phyloP scores from a whole-genome alignment of 306 rosid genomes.

The Cucurbita maxima region DNA sequence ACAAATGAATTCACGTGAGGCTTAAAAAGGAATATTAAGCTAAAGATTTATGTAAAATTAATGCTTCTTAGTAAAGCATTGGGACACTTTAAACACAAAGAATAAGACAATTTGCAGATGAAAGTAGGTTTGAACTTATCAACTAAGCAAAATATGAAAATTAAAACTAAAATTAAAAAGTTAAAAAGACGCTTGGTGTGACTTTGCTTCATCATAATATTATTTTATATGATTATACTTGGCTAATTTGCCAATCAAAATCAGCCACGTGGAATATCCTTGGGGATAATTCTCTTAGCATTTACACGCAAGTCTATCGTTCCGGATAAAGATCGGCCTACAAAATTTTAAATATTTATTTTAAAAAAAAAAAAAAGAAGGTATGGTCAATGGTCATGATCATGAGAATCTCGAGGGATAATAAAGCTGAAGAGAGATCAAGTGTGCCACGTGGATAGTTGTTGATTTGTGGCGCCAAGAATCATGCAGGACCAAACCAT shows the following conservation, averaged over 20 bases:
- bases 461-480: background rate
- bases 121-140: background rate
- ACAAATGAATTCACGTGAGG: background rate
- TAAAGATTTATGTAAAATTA: background rate
- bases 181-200: background rate
- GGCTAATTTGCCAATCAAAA: background rate
- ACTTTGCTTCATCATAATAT: background rate
- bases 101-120: background rate
- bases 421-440: background rate
- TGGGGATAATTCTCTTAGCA: background rate
- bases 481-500: conserved; percentile 1
- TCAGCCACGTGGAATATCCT: background rate
- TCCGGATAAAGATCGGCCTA: background rate
- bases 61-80: background rate
- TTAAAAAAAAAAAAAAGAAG: background rate
- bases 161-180: background rate
- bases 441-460: conserved; percentile 1
- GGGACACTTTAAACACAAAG: background rate
- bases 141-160: background rate
- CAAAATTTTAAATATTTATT: background rate
- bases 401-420: conserved; percentile 3
- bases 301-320: background rate
- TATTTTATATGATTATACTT: background rate
- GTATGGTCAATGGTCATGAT: background rate
- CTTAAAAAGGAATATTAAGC: background rate